Conservation (phyloP, 139 green algal genomes). For the Deuterostichococcus epilithicus region DNA sequence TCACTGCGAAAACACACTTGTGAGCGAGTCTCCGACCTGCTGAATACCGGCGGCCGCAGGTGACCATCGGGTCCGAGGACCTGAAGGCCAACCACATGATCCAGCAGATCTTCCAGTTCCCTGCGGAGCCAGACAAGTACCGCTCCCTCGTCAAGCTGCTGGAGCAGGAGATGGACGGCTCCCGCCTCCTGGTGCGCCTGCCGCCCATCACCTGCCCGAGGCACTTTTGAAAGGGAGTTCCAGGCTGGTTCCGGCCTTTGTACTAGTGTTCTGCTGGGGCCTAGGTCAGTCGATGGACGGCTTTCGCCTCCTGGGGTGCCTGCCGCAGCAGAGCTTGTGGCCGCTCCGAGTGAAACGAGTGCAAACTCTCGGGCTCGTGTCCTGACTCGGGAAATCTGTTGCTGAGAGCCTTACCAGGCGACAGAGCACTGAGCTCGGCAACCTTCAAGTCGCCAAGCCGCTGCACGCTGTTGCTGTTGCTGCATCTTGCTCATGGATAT, state of each 20-base stretch:
- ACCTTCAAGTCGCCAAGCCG: too few species aligned
- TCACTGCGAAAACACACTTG: too few species aligned
- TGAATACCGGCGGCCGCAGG: constrained; percentile 28
- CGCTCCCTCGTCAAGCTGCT: constrained; percentile 46
- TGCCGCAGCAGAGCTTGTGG: too few species aligned
- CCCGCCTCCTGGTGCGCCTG: constrained; percentile 30
- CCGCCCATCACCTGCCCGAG: constrained; percentile 7
- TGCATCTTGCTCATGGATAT: too few species aligned
- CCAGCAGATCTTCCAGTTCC: constrained; percentile 73
- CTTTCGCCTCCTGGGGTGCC: too few species aligned
- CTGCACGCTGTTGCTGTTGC: too few species aligned
- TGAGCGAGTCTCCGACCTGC: neutral
- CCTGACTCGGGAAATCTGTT: too few species aligned
- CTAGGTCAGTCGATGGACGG: too few species aligned
- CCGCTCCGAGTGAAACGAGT: too few species aligned
- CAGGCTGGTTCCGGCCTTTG: neutral
- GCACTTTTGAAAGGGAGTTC: constrained; percentile 8
- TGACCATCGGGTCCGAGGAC: constrained; percentile 75
- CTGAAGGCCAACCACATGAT: constrained; percentile 92
- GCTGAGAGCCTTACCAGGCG: too few species aligned
- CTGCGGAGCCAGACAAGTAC: constrained; percentile 64
- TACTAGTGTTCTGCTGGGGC: constrained; percentile 8
- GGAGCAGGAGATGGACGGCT: constrained; percentile 77
- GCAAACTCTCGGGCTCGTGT: too few species aligned
- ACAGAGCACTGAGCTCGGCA: too few species aligned